Evolutionary conservation across 495 filamentous ascomycete species (phyloP).

Genomic region (Lasiosphaeria miniovina): DNA sequence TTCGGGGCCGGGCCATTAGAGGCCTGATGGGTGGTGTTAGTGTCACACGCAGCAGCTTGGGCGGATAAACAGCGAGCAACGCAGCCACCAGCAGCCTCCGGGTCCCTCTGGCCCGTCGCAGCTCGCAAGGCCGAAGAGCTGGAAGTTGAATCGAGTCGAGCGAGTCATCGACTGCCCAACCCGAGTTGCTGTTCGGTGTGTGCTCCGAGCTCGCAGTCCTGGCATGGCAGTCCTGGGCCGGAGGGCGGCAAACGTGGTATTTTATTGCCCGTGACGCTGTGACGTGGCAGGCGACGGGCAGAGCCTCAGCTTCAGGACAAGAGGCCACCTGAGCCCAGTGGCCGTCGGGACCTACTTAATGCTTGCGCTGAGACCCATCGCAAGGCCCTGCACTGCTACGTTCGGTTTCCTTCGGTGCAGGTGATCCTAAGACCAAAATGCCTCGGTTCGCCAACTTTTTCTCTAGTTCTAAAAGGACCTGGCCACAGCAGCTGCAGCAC

Average conservation of each 20-base stretch:
- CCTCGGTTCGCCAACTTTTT: not conserved
- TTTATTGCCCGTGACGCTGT: not conserved
- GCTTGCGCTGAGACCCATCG: not conserved
- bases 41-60: not conserved
- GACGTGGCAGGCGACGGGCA: not conserved
- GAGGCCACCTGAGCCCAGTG: not conserved
- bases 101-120: not conserved
- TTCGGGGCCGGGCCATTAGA: not conserved
- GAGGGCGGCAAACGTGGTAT: not conserved
- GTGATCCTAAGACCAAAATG: not conserved
- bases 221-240: not conserved
- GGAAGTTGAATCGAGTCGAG: not conserved
- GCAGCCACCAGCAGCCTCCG: not conserved
- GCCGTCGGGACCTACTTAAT: not conserved
- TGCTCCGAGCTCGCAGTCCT: not conserved
- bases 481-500: not conserved
- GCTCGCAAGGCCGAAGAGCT: not conserved
- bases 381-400: not conserved
- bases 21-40: not conserved
- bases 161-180: not conserved
- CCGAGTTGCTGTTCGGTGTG: not conserved
- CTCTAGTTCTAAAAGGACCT: not conserved
- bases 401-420: not conserved
- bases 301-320: not conserved
- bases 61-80: not conserved